Percentiles rank a stretch among this genome's conserved stretches.
Evolutionary conservation across 768 basidiomycete species (phyloP).

Genomic region (Ephemerocybe angulata): DNA sequence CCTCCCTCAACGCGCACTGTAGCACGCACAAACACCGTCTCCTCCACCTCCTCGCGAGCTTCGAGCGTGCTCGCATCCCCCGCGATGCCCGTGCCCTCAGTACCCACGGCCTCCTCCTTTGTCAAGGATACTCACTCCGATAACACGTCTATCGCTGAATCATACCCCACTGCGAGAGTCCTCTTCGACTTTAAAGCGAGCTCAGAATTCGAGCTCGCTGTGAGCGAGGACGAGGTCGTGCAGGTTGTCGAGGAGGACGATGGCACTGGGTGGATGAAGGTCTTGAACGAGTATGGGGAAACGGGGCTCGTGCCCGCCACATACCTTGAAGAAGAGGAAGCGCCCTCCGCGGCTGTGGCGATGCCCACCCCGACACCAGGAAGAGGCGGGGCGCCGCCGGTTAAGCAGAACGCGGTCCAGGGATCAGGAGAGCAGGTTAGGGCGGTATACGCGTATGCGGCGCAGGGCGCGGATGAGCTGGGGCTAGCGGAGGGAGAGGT

Average conservation of each 20-base stretch:
- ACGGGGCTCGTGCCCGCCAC: slow-evolving; percentile 83
- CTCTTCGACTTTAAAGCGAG: slow-evolving; percentile 73
- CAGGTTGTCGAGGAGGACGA: slow-evolving; percentile 76
- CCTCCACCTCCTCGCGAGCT: slow-evolving; percentile 15
- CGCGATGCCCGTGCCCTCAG: slow-evolving; percentile 21
- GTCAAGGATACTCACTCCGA: slow-evolving; percentile 36
- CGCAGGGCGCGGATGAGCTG: slow-evolving; percentile 72
- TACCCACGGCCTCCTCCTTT: slow-evolving; percentile 57
- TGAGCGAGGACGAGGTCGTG: slow-evolving; percentile 62
- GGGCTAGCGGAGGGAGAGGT: slow-evolving; percentile 56
- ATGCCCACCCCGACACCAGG: neutral
- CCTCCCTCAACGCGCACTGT: neutral
- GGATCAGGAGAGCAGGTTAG: slow-evolving; percentile 56
- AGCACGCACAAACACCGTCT: slow-evolving; percentile 1
- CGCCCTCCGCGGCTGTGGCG: slow-evolving; percentile 25
- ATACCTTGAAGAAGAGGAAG: slow-evolving; percentile 47
- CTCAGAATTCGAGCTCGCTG: slow-evolving; percentile 72
- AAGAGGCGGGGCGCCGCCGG: no score
- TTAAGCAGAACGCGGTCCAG: no score
- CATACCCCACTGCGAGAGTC: slow-evolving; percentile 53
- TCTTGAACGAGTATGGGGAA: slow-evolving; percentile 50
- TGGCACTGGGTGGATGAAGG: slow-evolving; percentile 85
- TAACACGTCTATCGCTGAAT: slow-evolving; percentile 37
- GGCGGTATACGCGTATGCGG: slow-evolving; percentile 74
- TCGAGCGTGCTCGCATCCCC: slow-evolving; percentile 21